These are phyloP conservation scores for Diplosphaera chodatii DNA, from an alignment of 139 green algal species.

Conservation along the genomic window DNA sequence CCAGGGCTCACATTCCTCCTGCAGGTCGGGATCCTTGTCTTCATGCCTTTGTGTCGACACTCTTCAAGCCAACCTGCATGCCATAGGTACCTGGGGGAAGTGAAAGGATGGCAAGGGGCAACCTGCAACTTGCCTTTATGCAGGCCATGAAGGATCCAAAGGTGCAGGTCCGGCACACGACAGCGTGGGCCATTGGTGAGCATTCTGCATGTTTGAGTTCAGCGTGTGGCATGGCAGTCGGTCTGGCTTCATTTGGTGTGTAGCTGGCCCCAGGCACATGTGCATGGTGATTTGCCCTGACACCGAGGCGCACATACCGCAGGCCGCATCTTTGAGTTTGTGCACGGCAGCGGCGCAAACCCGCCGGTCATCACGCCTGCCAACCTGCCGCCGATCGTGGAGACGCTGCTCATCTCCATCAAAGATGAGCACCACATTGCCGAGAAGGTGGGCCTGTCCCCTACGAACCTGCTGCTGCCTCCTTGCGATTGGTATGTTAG, in stretches of 20 bases:
- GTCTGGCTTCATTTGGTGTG: too few species aligned
- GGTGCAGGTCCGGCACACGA: constrained; percentile 84
- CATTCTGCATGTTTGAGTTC: too few species aligned
- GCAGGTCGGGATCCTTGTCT: neutral
- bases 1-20: constrained; percentile 71
- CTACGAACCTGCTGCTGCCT: too few species aligned
- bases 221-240: too few species aligned
- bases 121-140: neutral
- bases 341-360: constrained; percentile 55
- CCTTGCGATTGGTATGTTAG: too few species aligned
- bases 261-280: too few species aligned
- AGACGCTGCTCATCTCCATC: constrained; percentile 55
- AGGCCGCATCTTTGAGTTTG: constrained; percentile 89
- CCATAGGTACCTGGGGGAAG: too few species aligned
- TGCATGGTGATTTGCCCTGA: neutral
- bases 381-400: constrained; percentile 57
- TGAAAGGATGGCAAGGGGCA: too few species aligned
- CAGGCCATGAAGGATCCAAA: constrained; percentile 71
- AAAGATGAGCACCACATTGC: constrained; percentile 80
- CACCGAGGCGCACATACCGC: too few species aligned
- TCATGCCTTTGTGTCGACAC: too few species aligned
- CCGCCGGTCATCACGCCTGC: constrained; percentile 40
- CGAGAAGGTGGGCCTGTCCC: too few species aligned
- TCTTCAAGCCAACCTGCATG: too few species aligned
- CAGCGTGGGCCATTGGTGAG: constrained; percentile 86